Base-by-base conservation (phyloP, 2,329 filamentous ascomycete genomes). In the Fusarium sp. region DNA sequence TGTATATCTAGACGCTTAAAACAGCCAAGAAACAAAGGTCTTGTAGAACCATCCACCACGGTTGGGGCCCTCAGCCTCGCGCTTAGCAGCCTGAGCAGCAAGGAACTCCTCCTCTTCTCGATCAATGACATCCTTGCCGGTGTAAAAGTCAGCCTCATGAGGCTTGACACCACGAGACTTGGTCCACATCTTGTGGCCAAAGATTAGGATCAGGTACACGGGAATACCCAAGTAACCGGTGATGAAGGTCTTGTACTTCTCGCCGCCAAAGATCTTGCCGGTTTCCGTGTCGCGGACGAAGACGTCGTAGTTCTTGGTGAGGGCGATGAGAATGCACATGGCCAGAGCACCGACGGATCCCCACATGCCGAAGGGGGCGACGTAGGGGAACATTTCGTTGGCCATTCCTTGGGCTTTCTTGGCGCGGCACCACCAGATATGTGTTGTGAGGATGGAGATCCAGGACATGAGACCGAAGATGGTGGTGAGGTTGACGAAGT, bases 271-370 rank as follows among this genome's bases (percentile, higher is more conserved):
- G 73, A 58, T 52, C 46, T 53, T 57, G 32, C 68, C 59, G 0
- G 65, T 44, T 0, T 16, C 30, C 2, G 1, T 0, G 18, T 80
- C 85, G 83, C 71, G 78, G 67, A 88, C 83, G 79, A 96, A 96
- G 63, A 91, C 90, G 59, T 87, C 85, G 80, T 89, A 96, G 84
- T 94, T 94, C 86, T 96, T 97, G 76, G 93, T 95, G 54, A 97
- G 77, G 3, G 91, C 87, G 66, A 96, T 92, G 34, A 96, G 77
- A 75, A 86, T 84, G 81, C 91, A 94, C 81, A 94, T 90, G 75
- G 84, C 82, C 4, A 96, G 84, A 0, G 91, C 91, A 63, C 83
- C 82, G 76, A 89, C 89, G 0, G 90, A 93, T 13, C 93, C 93
- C 66, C 78, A 86, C 40, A 89, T 81, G n/a, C 93, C 92, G 18